These are phyloP conservation scores for Globisporangium nunn DNA, from an alignment of 352 stramenopile genomes.

Conservation along the genomic window DNA sequence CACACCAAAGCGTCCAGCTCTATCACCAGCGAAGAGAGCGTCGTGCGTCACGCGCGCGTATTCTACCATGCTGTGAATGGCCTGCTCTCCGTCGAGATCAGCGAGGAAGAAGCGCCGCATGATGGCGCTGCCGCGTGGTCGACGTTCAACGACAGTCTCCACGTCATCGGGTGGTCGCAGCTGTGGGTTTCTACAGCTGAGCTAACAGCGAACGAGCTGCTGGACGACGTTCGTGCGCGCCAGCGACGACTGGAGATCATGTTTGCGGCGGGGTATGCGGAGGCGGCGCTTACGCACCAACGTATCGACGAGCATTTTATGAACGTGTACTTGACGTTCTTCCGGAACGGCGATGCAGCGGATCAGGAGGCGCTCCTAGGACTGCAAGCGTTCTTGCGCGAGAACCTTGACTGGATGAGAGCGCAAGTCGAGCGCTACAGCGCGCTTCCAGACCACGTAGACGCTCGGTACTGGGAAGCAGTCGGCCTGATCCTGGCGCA, in stretches of 20 bases:
- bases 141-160: constrained; percentile 48
- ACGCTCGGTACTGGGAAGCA: constrained; percentile 28
- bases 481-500: constrained; percentile 33
- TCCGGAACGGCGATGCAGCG: constrained; percentile 21
- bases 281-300: constrained; percentile 51
- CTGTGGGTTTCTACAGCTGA: constrained; percentile 38
- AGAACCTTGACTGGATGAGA: constrained; percentile 41
- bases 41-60: constrained; percentile 8
- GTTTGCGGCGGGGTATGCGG: constrained; percentile 50
- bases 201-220: constrained; percentile 16
- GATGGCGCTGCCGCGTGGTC: constrained; percentile 23
- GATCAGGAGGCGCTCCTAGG: constrained; percentile 21
- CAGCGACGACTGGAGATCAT: constrained; percentile 27
- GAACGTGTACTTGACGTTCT: constrained; percentile 49
- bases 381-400: constrained; percentile 29
- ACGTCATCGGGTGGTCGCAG: constrained; percentile 41
- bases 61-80: not conserved
- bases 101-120: not conserved
- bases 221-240: constrained; percentile 3
- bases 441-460: constrained; percentile 10
- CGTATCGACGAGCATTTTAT: constrained; percentile 58
- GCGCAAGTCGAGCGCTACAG: constrained; percentile 23
- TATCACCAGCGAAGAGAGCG: not conserved
- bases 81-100: constrained; percentile 7
- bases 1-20: not conserved